Evolutionary conservation across 148 eudicot genomes (phyloP).

Genomic region (Pouteria glomerata): DNA sequence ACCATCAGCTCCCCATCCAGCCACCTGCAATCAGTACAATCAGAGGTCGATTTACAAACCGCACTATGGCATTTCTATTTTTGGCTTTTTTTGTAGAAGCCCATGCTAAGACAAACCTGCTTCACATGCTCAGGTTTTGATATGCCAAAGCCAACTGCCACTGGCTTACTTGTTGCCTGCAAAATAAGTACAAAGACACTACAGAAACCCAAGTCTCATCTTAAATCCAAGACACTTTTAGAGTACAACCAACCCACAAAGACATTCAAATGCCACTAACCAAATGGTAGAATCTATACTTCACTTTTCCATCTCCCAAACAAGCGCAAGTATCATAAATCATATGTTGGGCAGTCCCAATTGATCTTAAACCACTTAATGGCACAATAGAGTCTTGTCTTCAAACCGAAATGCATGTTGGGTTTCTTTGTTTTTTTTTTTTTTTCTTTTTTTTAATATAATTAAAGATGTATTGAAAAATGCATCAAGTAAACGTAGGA

Average conservation of each 20-base stretch:
- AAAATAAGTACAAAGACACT: constrained; percentile 6
- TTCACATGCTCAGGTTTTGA: constrained; percentile 83
- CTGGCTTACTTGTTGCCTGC: constrained; percentile 71
- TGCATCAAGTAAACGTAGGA: background rate
- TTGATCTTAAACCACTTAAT: background rate
- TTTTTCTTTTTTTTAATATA: too few relatives aligned
- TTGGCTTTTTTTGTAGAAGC: background rate
- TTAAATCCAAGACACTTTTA: background rate
- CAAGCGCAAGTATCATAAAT: background rate
- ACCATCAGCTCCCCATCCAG: constrained; percentile 93
- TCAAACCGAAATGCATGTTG: background rate
- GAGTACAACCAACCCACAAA: background rate
- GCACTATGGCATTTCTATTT: background rate
- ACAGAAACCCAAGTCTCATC: background rate
- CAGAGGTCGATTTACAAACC: background rate
- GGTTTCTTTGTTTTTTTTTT: too few relatives aligned
- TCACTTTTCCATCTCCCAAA: background rate
- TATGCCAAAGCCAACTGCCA: constrained; percentile 93
- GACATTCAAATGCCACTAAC: background rate
- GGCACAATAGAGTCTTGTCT: background rate
- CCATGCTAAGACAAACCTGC: constrained; percentile 34
- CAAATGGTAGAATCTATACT: background rate
- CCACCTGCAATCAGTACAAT: constrained; percentile 36
- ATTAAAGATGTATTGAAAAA: too few relatives aligned
- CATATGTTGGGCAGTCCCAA: background rate